These are phyloP conservation scores for Eucommia ulmoides DNA, from an alignment of 257 asterid genomes.

Conservation along the genomic window DNA sequence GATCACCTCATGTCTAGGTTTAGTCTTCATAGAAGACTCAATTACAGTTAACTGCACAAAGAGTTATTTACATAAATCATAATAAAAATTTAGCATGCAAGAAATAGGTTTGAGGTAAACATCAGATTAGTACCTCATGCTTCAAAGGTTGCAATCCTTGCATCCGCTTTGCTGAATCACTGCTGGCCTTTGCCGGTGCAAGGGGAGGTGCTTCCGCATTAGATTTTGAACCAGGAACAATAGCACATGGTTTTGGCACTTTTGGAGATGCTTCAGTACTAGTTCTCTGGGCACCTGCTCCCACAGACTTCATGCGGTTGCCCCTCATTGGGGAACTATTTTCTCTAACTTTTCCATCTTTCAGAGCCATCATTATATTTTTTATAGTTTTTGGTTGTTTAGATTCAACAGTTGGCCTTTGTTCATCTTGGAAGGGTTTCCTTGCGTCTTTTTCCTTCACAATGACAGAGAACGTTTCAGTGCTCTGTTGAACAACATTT, in stretches of 20 bases:
- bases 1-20: background rate
- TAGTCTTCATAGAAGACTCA: background rate
- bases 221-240: background rate
- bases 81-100: background rate
- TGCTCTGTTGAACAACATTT: conserved; percentile 22
- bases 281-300: background rate
- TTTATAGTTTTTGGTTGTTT: conserved; percentile 53
- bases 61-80: background rate
- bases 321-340: conserved; percentile 75
- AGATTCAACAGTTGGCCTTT: conserved; percentile 20
- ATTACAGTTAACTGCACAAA: background rate
- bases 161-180: background rate
- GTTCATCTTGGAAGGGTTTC: conserved; percentile 24
- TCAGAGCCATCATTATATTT: conserved; percentile 69
- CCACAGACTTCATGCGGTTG: background rate
- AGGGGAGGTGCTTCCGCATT: background rate
- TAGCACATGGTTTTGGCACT: background rate
- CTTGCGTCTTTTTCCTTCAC: conserved; percentile 24
- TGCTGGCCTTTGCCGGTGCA: background rate
- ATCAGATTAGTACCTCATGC: background rate
- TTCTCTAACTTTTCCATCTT: conserved; percentile 77
- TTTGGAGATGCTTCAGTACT: background rate
- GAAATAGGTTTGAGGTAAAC: background rate
- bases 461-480: conserved; percentile 15
- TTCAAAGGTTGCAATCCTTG: background rate